These are phyloP conservation scores for Albugo candida DNA, from an alignment of 352 stramenopile species.

Conservation along the genomic window DNA sequence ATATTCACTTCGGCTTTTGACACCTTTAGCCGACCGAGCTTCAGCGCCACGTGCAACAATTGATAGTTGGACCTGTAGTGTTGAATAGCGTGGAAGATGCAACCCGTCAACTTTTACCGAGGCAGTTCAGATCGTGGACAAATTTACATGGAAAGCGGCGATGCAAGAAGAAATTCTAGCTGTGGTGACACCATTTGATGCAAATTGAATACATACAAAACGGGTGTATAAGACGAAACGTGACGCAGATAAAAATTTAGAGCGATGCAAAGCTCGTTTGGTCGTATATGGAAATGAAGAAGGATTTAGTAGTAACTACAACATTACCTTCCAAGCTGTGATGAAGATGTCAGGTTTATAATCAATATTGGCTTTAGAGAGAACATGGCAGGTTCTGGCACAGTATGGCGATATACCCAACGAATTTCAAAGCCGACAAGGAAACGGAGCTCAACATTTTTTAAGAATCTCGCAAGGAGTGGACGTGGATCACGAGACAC, in stretches of 20 bases:
- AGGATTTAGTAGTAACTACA: not conserved
- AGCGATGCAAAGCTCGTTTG: not conserved
- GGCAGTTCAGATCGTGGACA: not conserved
- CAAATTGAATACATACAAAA: not conserved
- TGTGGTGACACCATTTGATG: not conserved
- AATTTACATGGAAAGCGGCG: not conserved
- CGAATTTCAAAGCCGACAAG: not conserved
- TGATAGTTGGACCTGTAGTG: too few relatives aligned
- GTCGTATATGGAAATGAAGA: not conserved
- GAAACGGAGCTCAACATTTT: conserved; percentile 2
- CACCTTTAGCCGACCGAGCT: too few relatives aligned
- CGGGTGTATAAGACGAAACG: not conserved
- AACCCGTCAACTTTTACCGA: not conserved
- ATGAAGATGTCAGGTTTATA: not conserved
- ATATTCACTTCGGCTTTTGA: too few relatives aligned
- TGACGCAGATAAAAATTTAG: not conserved
- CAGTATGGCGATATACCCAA: not conserved
- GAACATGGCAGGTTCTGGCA: not conserved
- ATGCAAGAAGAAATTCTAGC: not conserved
- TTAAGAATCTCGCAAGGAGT: conserved; percentile 3
- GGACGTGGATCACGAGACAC: not conserved
- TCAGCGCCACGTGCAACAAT: too few relatives aligned
- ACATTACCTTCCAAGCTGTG: not conserved
- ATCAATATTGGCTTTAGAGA: not conserved
- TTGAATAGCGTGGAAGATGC: not conserved